phyloP scores from a whole-genome alignment of 768 basidiomycete genomes.

The Cyclocybe cylindracea region DNA sequence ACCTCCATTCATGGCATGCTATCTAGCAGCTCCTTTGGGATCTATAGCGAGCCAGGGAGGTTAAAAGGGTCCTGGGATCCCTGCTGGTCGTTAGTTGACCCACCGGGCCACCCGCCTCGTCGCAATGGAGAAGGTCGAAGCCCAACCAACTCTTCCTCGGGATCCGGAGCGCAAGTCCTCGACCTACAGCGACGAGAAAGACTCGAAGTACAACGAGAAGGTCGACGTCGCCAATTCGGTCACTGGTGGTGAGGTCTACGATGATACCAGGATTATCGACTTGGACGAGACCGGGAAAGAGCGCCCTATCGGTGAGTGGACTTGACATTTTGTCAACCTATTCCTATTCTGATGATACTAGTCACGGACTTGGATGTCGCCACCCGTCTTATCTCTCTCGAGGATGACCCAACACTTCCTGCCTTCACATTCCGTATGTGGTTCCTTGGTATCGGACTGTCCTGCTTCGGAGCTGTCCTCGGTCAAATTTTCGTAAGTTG shows the following conservation, averaged over 20 bases:
- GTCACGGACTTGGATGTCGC: constrained; percentile 47
- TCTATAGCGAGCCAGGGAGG: not conserved
- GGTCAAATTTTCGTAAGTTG: constrained; percentile 47
- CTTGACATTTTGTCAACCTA: not conserved
- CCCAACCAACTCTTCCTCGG: not conserved
- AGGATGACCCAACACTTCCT: constrained; percentile 51
- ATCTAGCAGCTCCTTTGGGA: too few species aligned
- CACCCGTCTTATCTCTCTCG: constrained; percentile 48
- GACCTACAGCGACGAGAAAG: not conserved
- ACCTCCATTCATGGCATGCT: too few species aligned
- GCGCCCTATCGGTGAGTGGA: constrained; percentile 32
- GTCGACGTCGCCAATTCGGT: not conserved
- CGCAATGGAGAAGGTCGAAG: not conserved
- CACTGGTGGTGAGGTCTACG: too few species aligned
- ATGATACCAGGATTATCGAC: constrained; percentile 22
- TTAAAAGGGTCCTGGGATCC: not conserved
- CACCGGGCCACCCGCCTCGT: not conserved
- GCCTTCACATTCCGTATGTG: constrained; percentile 56
- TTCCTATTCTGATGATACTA: constrained; percentile 7
- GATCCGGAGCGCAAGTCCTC: not conserved
- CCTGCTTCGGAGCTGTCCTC: constrained; percentile 54
- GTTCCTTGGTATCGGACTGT: constrained; percentile 54
- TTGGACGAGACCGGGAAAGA: constrained; percentile 38
- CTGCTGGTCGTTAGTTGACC: not conserved
- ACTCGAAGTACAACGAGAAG: not conserved